Evolutionary conservation across 148 eudicot species (phyloP), one percentile per base, ranked within the genome.

Genomic region (Salicornia ramosissima): DNA sequence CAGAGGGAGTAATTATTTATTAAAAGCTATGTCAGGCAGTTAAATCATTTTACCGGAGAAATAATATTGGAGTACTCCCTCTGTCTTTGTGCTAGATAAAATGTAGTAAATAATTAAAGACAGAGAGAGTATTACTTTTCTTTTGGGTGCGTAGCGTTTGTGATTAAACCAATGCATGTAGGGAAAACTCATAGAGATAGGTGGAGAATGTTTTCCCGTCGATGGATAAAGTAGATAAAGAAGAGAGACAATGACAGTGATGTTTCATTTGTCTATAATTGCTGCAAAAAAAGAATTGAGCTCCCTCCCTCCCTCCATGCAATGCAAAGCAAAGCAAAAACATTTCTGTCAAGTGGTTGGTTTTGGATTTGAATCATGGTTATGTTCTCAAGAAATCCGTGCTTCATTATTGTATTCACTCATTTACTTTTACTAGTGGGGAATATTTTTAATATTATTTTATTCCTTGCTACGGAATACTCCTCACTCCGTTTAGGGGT

Each of bases 351-450:
- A 61, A 13, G 68, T 66, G 16, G 67, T 46, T 73, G 65, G 71
- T 46, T 56, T 72, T n/a, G n/a, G n/a, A n/a, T n/a, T 66, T 33
- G 36, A 66, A 56, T 15, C 42, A 24, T 36, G 70, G 65, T 73
- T 73, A 24, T 57, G 71, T 73, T 73, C 71, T 66, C 77, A 40
- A 73, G 57, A 73, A 65, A 73, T 73, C 66, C 77, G 53, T 73
- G 60, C 68, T 53, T 62, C 11, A 25, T 71, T 49, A 71, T 71
- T 71, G 42, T 61, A 33, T 26, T n/a, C 40, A 26, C 57, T 62
- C 67, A 49, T 39, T 61, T 25, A 62, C 59, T 42, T 64, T 39
- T 24, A 18, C 43, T 58, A 58, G 64, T 60, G 64, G 64, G 30
- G 40, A 18, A 34, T 60, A 1, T 34, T 6, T 30, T 1, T 51